Conservation (phyloP, 257 asterid genomes). For the Euphrasia confusa region DNA sequence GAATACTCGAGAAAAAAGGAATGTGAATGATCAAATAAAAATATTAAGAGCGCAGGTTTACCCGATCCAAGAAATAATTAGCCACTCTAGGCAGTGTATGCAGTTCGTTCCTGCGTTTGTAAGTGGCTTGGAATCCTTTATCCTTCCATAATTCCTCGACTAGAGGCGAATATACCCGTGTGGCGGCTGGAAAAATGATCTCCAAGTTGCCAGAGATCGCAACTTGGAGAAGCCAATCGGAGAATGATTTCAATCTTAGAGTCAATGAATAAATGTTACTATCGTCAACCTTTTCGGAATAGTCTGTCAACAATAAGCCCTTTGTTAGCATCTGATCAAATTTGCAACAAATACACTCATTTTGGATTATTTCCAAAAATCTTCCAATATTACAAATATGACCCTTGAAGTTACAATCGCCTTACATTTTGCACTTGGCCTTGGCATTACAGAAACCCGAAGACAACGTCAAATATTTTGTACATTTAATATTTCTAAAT, state of each 20-base stretch:
- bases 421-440: background rate
- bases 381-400: no score
- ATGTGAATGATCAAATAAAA: no score
- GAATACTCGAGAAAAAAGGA: background rate
- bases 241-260: conserved; percentile 54
- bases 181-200: conserved; percentile 77
- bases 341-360: no score
- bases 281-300: conserved; percentile 39
- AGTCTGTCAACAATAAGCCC: conserved; percentile 30
- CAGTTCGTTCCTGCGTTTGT: conserved; percentile 64
- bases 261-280: conserved; percentile 43
- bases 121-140: conserved; percentile 72
- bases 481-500: no score
- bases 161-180: conserved; percentile 67
- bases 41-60: conserved; percentile 29
- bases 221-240: conserved; percentile 70
- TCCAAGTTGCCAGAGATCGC: conserved; percentile 74
- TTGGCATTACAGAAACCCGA: no score
- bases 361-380: no score
- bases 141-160: conserved; percentile 76
- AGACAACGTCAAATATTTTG: no score
- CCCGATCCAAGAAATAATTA: conserved; percentile 78
- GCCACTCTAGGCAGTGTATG: conserved; percentile 63
- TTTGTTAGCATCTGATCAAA: background rate
- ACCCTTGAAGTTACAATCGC: no score